Percentiles rank a stretch among this genome's conserved stretches.
Conservation (phyloP, 1,139 yeast species). For the Saccharomycopsis phalli region DNA sequence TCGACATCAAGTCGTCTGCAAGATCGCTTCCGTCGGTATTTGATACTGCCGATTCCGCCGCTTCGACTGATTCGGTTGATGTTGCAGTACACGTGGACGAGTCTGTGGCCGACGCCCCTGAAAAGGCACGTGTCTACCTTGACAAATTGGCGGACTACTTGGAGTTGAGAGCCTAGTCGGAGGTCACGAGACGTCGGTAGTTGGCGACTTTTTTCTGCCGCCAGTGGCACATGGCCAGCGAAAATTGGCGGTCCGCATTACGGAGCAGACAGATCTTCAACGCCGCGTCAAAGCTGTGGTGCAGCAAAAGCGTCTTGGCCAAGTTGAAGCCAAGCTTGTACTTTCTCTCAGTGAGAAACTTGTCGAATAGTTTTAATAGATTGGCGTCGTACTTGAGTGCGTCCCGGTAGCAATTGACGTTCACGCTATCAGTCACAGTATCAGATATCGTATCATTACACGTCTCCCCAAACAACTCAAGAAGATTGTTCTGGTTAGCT, state of each 20-base stretch:
- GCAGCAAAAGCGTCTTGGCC: constrained; percentile 12
- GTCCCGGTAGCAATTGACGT: no score
- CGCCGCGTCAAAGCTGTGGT: constrained; percentile 11
- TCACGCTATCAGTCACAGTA: no score
- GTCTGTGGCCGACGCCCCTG: constrained; percentile 34
- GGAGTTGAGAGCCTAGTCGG: no score
- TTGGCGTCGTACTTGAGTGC: constrained; percentile 13
- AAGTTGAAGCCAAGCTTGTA: constrained; percentile 13
- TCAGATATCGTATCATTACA: background rate
- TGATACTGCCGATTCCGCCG: constrained; percentile 13
- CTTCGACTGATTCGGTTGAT: constrained; percentile 26
- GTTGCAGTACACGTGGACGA: constrained; percentile 42
- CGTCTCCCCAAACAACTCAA: constrained; percentile 10
- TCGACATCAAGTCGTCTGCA: constrained; percentile 24
- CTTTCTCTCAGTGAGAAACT: constrained; percentile 6
- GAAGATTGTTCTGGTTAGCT: background rate
- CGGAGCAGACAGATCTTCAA: constrained; percentile 10
- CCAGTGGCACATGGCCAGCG: constrained; percentile 3
- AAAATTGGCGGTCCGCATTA: constrained; percentile 1
- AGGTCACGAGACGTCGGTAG: background rate
- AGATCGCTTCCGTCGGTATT: constrained; percentile 5
- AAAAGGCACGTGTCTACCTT: constrained; percentile 35
- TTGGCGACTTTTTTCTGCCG: constrained; percentile 1
- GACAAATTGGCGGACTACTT: constrained; percentile 23
- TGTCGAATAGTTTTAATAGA: constrained; percentile 12